Evolutionary conservation across 2,329 filamentous ascomycete species (phyloP), one percentile per base, ranked within the genome.

Genomic region (Alternaria brassicicola): DNA sequence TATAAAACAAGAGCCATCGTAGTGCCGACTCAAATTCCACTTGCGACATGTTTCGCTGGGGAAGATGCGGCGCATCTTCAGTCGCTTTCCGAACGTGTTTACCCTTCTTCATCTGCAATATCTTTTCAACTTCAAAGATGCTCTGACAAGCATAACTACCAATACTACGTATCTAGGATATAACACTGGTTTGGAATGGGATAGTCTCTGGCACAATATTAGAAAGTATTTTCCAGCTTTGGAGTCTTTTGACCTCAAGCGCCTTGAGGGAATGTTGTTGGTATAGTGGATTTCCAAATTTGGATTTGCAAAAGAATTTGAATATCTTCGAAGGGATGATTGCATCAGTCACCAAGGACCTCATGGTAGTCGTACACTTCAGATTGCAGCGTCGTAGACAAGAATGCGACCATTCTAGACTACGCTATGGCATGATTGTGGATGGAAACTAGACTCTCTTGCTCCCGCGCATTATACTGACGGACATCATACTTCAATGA

Each of bases 401-500:
- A 36, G 8, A 1, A 19, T 10, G n/a, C 4, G n/a, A n/a, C n/a
- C n/a, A n/a, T n/a, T n/a, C n/a, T 9, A 36, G 9, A 4, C 9
- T 36, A 36, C 9, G n/a, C n/a, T 17, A 36, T 36, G 19, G n/a
- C n/a, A 19, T 36, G 10, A 36, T n/a, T n/a, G n/a, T n/a, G n/a
- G n/a, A n/a, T n/a, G n/a, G n/a, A n/a, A n/a, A n/a, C n/a, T n/a
- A n/a, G n/a, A n/a, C n/a, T 13, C 19, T 7, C 3, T 23, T 17
- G 10, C 6, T 39, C 7, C 6, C 19, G 19, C 19, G 19, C 12
- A 12, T 23, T 39, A 39, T 19, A n/a, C 3, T 9, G 19, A 39
- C 12, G 36, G 36, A 23, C 36, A 23, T 7, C 10, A 39, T 21
- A 55, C 57, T 36, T 60, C 57, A 23, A 56, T 56, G 43, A 60